Base-by-base conservation (phyloP, 1,139 yeast species). In the Yamadazyma diospyri region DNA sequence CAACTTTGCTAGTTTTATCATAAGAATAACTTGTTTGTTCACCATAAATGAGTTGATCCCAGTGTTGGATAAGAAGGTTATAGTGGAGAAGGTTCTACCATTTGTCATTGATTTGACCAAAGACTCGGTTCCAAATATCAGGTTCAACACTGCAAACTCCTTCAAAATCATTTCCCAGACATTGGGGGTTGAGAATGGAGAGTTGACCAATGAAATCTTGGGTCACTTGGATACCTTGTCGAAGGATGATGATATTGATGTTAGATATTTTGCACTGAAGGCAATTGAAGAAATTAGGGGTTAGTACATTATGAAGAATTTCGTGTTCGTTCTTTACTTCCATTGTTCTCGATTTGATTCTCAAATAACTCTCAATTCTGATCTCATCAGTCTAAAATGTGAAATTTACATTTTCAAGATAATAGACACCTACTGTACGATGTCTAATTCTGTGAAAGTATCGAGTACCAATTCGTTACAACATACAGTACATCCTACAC, bases 111-210 rank as follows among this genome's bases (percentile, higher is more conserved):
- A 77, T 34, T 69, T 89, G 46, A 69, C 80, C 30, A 69, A 69
- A 33, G 98, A 92, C 61, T 73, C 79, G 4, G 97, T 92, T 36
- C 96, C 99, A 47, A 92, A 92, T 58, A 89, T 92, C 46, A 74
- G 97, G 55, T 92, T 92, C 66, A 92, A 89, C 57, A 89, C 86
- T 43, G 97, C 98, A 16, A 88, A 86, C 59, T 77, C 95, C 19
- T 80, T 83, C 53, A 70, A 77, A 28, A 68, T 72, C 14, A 64
- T 85, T 33, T 79, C 74, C 25, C 72, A 76, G 54, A 69, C 74
- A 23, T 69, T 77, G 46, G 49, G 60, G 30, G 53, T 57, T 40
- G 48, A 45, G 31, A 47, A 50, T 16, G 37, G 38, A 8, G 50
- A 55, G 22, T 58, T 81, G 40, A 72, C 85, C 33, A 61, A 63